phyloP scores from a whole-genome alignment of 2,329 filamentous ascomycete genomes.

The Onygenales sp. region DNA sequence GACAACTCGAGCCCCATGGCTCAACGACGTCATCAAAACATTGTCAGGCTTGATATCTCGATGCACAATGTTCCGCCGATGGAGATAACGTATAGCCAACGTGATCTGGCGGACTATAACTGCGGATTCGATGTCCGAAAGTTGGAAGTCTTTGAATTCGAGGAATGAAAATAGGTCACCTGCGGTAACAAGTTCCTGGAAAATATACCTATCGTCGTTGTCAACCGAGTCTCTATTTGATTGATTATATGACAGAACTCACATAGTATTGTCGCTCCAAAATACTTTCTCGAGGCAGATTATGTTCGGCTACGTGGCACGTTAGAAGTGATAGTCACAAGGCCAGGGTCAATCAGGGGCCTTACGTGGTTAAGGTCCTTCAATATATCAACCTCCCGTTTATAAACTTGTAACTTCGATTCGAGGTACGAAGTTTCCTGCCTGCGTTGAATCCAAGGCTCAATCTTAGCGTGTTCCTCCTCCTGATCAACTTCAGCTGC shows the following conservation, averaged over 20 bases:
- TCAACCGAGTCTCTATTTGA: conserved; percentile 6
- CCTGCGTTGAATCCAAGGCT: conserved; percentile 11
- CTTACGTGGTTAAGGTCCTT: conserved; percentile 44
- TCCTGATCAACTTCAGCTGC: conserved; percentile 13
- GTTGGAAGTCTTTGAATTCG: conserved; percentile 37
- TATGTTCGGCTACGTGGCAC: conserved; percentile 44
- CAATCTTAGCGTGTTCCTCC: conserved; percentile 11
- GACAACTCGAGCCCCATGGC: conserved; percentile 42
- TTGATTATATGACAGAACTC: conserved; percentile 10
- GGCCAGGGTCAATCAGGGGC: neutral
- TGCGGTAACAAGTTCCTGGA: conserved; percentile 50
- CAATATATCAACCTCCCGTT: conserved; percentile 38
- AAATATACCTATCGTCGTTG: conserved; percentile 42
- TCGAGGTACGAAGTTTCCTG: conserved; percentile 16
- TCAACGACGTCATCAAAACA: conserved; percentile 48
- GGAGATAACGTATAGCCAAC: conserved; percentile 50
- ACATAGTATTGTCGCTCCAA: conserved; percentile 43
- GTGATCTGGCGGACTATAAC: conserved; percentile 47
- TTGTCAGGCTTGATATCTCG: conserved; percentile 57
- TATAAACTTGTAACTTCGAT: conserved; percentile 22
- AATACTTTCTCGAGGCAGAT: conserved; percentile 49
- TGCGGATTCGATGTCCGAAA: conserved; percentile 43
- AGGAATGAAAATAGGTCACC: conserved; percentile 54
- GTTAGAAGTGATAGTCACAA: conserved; percentile 1
- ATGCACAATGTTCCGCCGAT: conserved; percentile 47